These are phyloP conservation scores for Citrus trifoliata DNA, from an alignment of 345 rosid species.

Conservation along the genomic window DNA sequence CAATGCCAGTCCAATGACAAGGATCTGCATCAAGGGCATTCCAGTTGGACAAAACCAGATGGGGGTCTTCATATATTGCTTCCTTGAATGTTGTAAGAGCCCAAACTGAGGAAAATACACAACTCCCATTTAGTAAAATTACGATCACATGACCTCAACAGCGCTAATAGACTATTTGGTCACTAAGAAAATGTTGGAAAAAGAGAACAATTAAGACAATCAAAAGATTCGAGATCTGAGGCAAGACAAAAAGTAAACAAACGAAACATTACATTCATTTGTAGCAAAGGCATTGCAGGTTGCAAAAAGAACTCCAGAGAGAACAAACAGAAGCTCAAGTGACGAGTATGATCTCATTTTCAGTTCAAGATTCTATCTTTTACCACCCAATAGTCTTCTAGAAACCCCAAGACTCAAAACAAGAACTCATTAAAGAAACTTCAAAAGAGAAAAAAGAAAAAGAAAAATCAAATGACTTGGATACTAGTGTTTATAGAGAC, in stretches of 20 bases:
- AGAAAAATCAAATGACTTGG: slow-evolving; percentile 11
- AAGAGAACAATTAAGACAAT: background rate
- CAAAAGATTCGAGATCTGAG: slow-evolving; percentile 55
- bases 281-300: slow-evolving; percentile 46
- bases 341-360: slow-evolving; percentile 41
- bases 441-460: background rate
- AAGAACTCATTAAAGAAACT: slow-evolving; percentile 30
- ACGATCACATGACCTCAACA: slow-evolving; percentile 11
- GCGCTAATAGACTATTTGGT: background rate
- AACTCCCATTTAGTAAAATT: slow-evolving; percentile 21
- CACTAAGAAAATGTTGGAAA: slow-evolving; percentile 11
- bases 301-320: slow-evolving; percentile 41
- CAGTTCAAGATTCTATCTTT: slow-evolving; percentile 21
- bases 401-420: slow-evolving; percentile 14
- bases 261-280: slow-evolving; percentile 59
- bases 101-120: slow-evolving; percentile 41
- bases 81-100: slow-evolving; percentile 80
- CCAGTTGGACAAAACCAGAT: slow-evolving; percentile 74
- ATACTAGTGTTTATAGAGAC: slow-evolving; percentile 10
- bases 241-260: background rate
- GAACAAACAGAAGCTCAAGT: slow-evolving; percentile 37
- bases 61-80: slow-evolving; percentile 87
- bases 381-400: slow-evolving; percentile 19
- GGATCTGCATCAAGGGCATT: slow-evolving; percentile 78
- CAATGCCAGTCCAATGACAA: slow-evolving; percentile 78